Conservation (phyloP, 768 basidiomycete species). For the Collybiopsis confluens region DNA sequence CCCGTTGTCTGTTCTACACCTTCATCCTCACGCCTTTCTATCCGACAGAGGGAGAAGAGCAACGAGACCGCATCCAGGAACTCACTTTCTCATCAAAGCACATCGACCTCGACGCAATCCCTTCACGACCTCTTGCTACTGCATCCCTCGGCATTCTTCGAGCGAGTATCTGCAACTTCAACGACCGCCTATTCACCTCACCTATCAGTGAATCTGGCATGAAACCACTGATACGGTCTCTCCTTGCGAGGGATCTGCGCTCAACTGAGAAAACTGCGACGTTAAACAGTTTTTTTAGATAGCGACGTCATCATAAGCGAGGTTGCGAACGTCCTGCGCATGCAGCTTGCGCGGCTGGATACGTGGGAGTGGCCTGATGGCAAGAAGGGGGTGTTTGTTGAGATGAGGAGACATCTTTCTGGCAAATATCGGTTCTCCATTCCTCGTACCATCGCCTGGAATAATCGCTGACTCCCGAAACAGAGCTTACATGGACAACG, state of each 20-base stretch:
- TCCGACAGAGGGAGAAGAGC: slow-evolving; percentile 13
- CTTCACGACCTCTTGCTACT: slow-evolving; percentile 33
- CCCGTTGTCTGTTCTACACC: no score
- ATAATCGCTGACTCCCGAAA: not conserved
- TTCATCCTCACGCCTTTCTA: not conserved
- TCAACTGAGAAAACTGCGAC: slow-evolving; percentile 36
- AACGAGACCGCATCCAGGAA: slow-evolving; percentile 33
- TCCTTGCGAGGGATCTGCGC: slow-evolving; percentile 34
- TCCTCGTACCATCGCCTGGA: not conserved
- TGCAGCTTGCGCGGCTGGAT: slow-evolving; percentile 37
- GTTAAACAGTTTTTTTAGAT: slow-evolving; percentile 35
- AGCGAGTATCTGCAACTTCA: slow-evolving; percentile 23
- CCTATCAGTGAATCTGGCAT: slow-evolving; percentile 24
- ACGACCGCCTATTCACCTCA: slow-evolving; percentile 20
- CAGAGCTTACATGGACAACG: slow-evolving; percentile 44
- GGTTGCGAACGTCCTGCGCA: slow-evolving; percentile 39
- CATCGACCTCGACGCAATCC: slow-evolving; percentile 28
- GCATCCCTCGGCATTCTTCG: slow-evolving; percentile 27
- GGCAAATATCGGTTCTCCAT: slow-evolving; percentile 38
- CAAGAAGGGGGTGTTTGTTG: slow-evolving; percentile 35
- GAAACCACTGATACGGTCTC: slow-evolving; percentile 25
- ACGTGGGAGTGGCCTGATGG: slow-evolving; percentile 41
- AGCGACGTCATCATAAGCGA: slow-evolving; percentile 35
- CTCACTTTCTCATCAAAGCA: slow-evolving; percentile 35
- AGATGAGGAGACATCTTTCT: slow-evolving; percentile 43